A percentile compares a stretch with the other conserved stretches of the same genome.
phyloP scores from a whole-genome alignment of 208 protist genomes.

The Leishmania amazonensis region DNA sequence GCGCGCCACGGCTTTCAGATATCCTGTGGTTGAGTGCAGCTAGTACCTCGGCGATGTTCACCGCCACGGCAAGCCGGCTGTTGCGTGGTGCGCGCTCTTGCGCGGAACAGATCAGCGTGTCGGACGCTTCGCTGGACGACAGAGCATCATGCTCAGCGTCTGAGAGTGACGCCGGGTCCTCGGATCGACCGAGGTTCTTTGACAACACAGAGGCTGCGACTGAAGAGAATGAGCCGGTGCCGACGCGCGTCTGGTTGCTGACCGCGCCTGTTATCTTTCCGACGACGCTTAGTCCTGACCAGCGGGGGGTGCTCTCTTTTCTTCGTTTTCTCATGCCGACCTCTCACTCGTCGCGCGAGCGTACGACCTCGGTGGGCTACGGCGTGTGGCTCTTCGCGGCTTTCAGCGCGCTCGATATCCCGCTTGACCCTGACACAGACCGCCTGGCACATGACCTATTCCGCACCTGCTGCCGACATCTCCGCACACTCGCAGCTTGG shows the following conservation, averaged over 20 bases:
- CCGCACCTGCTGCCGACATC: constrained; percentile 59
- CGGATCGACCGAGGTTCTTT: constrained; percentile 22
- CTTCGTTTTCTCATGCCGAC: constrained; percentile 54
- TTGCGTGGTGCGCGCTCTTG: constrained; percentile 33
- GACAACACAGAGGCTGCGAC: constrained; percentile 20
- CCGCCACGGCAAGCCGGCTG: constrained; percentile 46
- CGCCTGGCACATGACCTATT: constrained; percentile 74
- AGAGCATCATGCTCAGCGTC: not conserved
- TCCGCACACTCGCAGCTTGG: constrained; percentile 57
- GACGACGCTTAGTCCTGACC: constrained; percentile 1
- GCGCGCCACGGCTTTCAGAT: constrained; percentile 39
- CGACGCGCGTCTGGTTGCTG: not conserved
- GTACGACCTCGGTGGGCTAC: constrained; percentile 38
- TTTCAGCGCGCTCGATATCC: constrained; percentile 66
- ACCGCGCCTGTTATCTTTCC: not conserved
- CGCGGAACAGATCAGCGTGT: not conserved
- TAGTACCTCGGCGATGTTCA: constrained; percentile 59
- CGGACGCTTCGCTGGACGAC: not conserved
- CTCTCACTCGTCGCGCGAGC: not conserved
- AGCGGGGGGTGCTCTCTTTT: constrained; percentile 35
- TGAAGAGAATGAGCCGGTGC: not conserved
- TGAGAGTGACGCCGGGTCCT: not conserved
- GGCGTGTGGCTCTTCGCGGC: constrained; percentile 72
- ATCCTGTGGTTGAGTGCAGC: constrained; percentile 68
- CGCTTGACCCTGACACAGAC: constrained; percentile 81